Evolutionary conservation across 2,329 filamentous ascomycete species (phyloP), one percentile per base, ranked within the genome.

Genomic region (Ophiocordyceps robertsii): DNA sequence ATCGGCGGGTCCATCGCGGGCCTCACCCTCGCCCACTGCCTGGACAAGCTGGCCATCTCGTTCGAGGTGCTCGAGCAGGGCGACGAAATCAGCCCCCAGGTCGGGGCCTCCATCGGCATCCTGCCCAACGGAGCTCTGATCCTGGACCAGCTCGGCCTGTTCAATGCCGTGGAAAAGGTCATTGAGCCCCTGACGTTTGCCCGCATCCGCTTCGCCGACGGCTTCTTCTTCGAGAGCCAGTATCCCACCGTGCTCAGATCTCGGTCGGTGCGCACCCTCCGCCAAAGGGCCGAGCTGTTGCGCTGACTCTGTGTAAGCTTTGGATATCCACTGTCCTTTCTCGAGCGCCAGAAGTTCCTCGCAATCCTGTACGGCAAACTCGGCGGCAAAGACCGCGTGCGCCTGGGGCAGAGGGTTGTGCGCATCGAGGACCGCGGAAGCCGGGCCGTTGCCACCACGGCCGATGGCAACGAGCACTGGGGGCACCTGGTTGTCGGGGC

Each of bases 1-100:
- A 65, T 61, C 1, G 70, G 71, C 14, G 71, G 67, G 5, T 62
- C 65, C 29, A 55, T 74, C 13, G 58, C 64, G 3, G 72, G 72
- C 5, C 46, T 55, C 3, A 43, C 50, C 2, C 44, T 55, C 29
- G 52, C 53, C 10, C 41, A 48, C 37, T 61, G 63, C 44, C 61
- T 75, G 2, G 61, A 73, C 41, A 51, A 53, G 21, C 55, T 63
- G 16, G 55, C 51, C 16, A 65, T 76, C 39, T 63, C 72, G 44
- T 75, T 66, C 50, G 48, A 69, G 7, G 47, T 76, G 1, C 61
- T 76, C 0, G 72, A 76, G 47, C 53, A 57, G 1, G 57, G 65
- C 37, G 37, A 47, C 0, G 51, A 61, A 0, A 62, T 73, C 24
- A 61, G 62, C 2, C 68, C 70, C 0, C 56, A 64, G 31, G 54